These are phyloP conservation scores for Fraxinus platypoda DNA, from an alignment of 305 asterid genomes.

Conservation along the genomic window DNA sequence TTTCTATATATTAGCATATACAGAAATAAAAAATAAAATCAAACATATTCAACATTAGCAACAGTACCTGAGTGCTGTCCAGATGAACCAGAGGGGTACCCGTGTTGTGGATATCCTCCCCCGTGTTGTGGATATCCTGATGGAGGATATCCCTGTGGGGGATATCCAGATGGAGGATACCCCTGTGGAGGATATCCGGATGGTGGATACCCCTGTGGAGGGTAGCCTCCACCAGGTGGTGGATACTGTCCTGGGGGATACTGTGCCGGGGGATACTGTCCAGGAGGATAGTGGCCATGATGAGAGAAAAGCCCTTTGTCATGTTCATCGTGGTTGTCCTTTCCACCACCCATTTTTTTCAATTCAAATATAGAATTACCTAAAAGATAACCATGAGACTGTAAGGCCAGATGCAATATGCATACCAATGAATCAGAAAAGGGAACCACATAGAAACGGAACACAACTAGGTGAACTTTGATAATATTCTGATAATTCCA, in stretches of 20 bases:
- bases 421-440: not conserved
- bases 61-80: conserved; percentile 40
- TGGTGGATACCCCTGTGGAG: conserved; percentile 59
- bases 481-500: not conserved
- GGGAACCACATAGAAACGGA: not conserved
- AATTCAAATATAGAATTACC: conserved; percentile 23
- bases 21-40: not conserved
- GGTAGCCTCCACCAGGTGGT: conserved; percentile 52
- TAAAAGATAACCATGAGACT: conserved; percentile 14
- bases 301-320: conserved; percentile 38
- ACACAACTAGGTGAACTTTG: not conserved
- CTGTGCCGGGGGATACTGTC: conserved; percentile 21
- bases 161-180: conserved; percentile 52
- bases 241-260: conserved; percentile 41
- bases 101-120: conserved; percentile 46
- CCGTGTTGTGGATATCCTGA: conserved; percentile 33
- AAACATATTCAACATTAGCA: not conserved
- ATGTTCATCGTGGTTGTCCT: conserved; percentile 23
- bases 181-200: conserved; percentile 45
- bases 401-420: not conserved
- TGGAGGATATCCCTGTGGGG: conserved; percentile 56
- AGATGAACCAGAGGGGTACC: conserved; percentile 47
- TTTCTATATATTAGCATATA: not conserved
- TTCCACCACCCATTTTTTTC: conserved; percentile 75
- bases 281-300: conserved; percentile 29